phyloP scores from a whole-genome alignment of 306 rosid species.

The Trifolium repens region DNA sequence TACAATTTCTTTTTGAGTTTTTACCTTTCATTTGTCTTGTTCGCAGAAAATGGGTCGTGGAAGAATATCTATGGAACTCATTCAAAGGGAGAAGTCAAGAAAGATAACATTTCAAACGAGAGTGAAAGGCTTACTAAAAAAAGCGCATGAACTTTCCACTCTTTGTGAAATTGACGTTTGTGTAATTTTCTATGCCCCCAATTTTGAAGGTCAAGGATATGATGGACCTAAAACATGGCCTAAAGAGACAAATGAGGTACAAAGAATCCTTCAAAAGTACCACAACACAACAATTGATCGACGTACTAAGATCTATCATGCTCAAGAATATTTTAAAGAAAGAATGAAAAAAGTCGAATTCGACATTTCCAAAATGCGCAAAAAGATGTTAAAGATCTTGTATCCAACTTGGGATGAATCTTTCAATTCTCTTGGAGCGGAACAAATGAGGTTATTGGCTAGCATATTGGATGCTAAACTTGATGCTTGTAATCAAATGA shows the following conservation, averaged over 20 bases:
- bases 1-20: no score
- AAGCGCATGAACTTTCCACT: slow-evolving; percentile 34
- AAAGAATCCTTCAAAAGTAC: slow-evolving; percentile 34
- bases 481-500: slow-evolving; percentile 38
- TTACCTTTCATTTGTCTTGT: not conserved
- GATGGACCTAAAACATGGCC: slow-evolving; percentile 42
- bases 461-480: slow-evolving; percentile 36
- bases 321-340: slow-evolving; percentile 37
- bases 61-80: slow-evolving; percentile 41
- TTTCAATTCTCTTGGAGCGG: slow-evolving; percentile 24
- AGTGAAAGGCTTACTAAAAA: slow-evolving; percentile 37
- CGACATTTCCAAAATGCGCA: slow-evolving; percentile 32
- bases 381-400: slow-evolving; percentile 14
- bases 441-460: slow-evolving; percentile 22
- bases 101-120: slow-evolving; percentile 42
- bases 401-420: slow-evolving; percentile 40
- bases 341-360: slow-evolving; percentile 37
- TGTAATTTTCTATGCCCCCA: slow-evolving; percentile 32
- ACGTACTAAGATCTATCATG: slow-evolving; percentile 21
- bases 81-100: slow-evolving; percentile 38
- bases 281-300: not conserved
- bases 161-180: slow-evolving; percentile 45
- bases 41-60: slow-evolving; percentile 44
- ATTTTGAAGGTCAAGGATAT: slow-evolving; percentile 16
- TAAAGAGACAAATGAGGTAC: not conserved